Percentiles rank a stretch among this genome's conserved stretches.
Conservation (phyloP, 495 filamentous ascomycete genomes). For the Penicillium turbatum region DNA sequence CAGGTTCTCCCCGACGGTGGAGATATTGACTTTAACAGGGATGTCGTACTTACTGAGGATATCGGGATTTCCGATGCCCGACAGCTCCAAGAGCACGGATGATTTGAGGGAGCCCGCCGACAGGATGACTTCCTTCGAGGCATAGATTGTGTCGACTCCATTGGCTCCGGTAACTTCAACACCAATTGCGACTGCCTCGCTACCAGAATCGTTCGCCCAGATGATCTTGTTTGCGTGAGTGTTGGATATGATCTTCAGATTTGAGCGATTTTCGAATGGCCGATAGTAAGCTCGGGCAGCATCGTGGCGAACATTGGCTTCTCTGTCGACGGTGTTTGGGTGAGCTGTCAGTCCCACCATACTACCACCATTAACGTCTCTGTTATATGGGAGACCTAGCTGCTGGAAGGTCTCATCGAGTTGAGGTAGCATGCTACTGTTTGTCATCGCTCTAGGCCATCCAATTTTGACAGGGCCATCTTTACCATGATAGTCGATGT, state of each 20-base stretch:
- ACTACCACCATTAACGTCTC: constrained; percentile 37
- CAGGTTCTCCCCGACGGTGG: constrained; percentile 45
- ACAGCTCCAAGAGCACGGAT: constrained; percentile 56
- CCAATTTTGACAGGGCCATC: constrained; percentile 46
- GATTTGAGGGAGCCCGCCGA: constrained; percentile 56
- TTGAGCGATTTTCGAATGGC: constrained; percentile 26
- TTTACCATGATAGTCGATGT: constrained; percentile 43
- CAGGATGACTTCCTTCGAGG: constrained; percentile 53
- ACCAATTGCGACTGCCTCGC: constrained; percentile 19
- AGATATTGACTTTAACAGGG: constrained; percentile 35
- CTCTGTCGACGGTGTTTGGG: constrained; percentile 37
- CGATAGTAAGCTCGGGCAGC: constrained; percentile 49
- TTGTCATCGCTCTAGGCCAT: constrained; percentile 31
- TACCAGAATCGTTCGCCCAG: constrained; percentile 14
- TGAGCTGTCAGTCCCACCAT: constrained; percentile 39
- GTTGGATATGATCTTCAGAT: constrained; percentile 33
- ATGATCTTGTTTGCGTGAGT: constrained; percentile 35
- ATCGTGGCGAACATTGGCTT: constrained; percentile 48
- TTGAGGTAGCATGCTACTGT: constrained; percentile 24
- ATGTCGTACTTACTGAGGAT: constrained; percentile 36
- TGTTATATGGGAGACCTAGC: constrained; percentile 35
- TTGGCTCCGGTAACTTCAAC: constrained; percentile 21
- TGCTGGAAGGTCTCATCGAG: constrained; percentile 23
- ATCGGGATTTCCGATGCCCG: constrained; percentile 51
- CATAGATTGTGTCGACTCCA: constrained; percentile 35